Evolutionary conservation across 2,329 filamentous ascomycete genomes (phyloP), one percentile per base, ranked within the genome.

Genomic region (Cladosporium oxysporum): DNA sequence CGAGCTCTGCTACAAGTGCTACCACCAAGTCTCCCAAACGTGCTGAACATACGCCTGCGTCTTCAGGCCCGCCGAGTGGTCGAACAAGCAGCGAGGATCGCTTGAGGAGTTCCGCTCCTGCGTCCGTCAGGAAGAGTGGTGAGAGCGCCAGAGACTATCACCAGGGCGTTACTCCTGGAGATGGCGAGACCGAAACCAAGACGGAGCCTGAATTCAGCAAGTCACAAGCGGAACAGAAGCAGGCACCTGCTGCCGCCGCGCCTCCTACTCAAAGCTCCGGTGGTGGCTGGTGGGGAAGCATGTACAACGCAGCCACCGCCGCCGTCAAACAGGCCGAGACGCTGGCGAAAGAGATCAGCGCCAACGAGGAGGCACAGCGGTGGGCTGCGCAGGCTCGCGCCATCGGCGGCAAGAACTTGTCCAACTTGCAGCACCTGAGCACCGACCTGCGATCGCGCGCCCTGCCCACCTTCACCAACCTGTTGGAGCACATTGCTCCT

Each of bases 371-470:
- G 78, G 95, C 94, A 61, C 93, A 94, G 82, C 91, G 92, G 77
- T 99, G 94, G 93, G 92, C 93, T 1, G 91, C 97, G 62, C 94
- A 98, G 77, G 91, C 98, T 64, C 90, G 90, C 75, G 93, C 93
- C 67, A 62, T 66, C n/a, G 64, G 64, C n/a, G 64, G 64, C 44
- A 66, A 70, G 50, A 71, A 72, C 52, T 49, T 72, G 62, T 67
- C 69, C 8, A 67, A 71, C 61, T 65, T 72, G n/a, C 65, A 69
- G 18, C 65, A 68, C 37, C 61, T 72, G 41, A 57, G 58, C 35
- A 60, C 64, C 75, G 93, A 97, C 76, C 84, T 97, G 69, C 89
- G 90, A 72, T 90, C 90, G 72, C 90, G 92, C 72, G 95, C 95
- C 66, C 84, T 99, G 35, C 95, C 95, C 33, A 97, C 95, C 55